Conservation (phyloP, 2,329 filamentous ascomycete species). For the Plenodomus tracheiphilus region DNA sequence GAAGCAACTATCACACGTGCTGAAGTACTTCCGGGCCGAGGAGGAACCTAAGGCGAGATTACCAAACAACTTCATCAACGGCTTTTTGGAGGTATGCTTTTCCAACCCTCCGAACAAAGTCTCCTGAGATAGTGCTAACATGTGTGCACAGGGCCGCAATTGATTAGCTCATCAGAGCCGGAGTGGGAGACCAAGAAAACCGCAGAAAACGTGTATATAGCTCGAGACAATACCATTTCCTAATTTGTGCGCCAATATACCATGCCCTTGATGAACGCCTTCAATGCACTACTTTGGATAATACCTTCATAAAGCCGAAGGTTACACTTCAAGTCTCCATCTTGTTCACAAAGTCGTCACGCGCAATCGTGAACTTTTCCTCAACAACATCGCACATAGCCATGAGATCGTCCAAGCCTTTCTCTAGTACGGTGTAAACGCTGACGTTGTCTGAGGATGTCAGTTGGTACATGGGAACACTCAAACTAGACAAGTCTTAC, state of each 20-base stretch:
- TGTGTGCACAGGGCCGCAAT: conserved; percentile 42
- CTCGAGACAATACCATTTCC: conserved; percentile 42
- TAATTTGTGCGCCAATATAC: conserved; percentile 32
- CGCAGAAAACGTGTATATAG: conserved; percentile 38
- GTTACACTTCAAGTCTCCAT: conserved; percentile 30
- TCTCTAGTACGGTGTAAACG: conserved; percentile 83
- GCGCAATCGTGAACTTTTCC: conserved; percentile 79
- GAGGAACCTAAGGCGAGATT: conserved; percentile 75
- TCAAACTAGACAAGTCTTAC: conserved; percentile 52
- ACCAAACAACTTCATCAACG: conserved; percentile 88
- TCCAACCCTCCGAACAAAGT: not conserved
- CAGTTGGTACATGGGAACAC: not conserved
- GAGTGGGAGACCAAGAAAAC: conserved; percentile 12
- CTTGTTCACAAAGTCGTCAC: conserved; percentile 61
- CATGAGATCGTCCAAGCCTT: conserved; percentile 85
- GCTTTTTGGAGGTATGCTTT: conserved; percentile 83
- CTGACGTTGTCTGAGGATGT: conserved; percentile 69
- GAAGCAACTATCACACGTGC: conserved; percentile 94
- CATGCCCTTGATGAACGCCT: conserved; percentile 37
- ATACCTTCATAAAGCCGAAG: not conserved
- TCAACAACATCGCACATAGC: conserved; percentile 90
- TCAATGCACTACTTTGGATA: conserved; percentile 27
- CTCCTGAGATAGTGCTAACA: conserved; percentile 5
- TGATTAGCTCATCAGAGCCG: conserved; percentile 19
- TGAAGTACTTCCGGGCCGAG: conserved; percentile 95